phyloP scores from a whole-genome alignment of 1,139 yeast genomes.

The Yamadazyma sp. region DNA sequence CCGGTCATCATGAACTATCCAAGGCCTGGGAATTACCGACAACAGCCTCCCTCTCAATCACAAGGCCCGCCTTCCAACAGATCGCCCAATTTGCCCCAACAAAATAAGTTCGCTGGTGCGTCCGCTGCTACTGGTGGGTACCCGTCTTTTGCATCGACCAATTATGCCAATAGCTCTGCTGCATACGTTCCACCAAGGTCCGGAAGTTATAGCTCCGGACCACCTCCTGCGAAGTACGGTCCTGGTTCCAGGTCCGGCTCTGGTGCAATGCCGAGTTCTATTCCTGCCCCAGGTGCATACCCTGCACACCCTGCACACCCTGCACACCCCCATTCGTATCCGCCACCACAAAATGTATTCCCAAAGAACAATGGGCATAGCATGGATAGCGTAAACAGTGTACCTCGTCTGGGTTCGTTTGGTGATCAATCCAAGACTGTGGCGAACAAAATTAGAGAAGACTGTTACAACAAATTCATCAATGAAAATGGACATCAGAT shows the following conservation, averaged over 20 bases:
- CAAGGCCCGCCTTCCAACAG: background rate
- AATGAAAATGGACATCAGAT: conserved; percentile 29
- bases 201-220: conserved; percentile 2
- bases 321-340: background rate
- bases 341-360: background rate
- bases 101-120: conserved; percentile 4
- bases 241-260: background rate
- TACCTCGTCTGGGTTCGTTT: background rate
- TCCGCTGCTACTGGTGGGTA: conserved; percentile 5
- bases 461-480: conserved; percentile 39
- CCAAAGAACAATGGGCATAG: conserved; percentile 1
- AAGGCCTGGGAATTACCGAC: conserved; percentile 6
- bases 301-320: conserved; percentile 2
- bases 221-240: background rate
- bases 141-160: conserved; percentile 6
- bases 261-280: background rate
- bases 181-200: background rate
- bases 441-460: conserved; percentile 39
- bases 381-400: background rate
- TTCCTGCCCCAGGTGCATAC: background rate
- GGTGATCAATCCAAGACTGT: conserved; percentile 5
- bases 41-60: conserved; percentile 4
- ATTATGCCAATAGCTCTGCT: background rate
- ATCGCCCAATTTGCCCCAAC: conserved; percentile 9
- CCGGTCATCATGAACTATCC: conserved; percentile 6